Conservation (phyloP, 2,329 filamentous ascomycete genomes). For the Hymenoscyphus fraxineus region DNA sequence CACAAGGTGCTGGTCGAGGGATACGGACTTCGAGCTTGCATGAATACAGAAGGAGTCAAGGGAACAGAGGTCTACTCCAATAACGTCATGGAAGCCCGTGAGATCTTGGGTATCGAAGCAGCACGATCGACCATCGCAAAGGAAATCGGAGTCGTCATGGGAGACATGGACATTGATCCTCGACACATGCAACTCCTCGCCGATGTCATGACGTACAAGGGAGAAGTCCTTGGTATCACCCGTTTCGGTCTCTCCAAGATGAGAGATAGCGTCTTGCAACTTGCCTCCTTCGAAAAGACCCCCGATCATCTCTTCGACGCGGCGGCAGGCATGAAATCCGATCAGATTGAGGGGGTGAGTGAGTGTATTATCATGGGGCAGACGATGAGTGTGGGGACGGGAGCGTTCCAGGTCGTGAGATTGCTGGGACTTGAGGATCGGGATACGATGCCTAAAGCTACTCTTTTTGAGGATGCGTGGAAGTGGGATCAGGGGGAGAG, state of each 20-base stretch:
- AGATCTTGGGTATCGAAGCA: conserved; percentile 92
- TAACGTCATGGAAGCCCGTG: conserved; percentile 81
- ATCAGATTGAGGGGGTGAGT: conserved; percentile 86
- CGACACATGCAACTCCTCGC: conserved; percentile 96
- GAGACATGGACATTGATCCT: conserved; percentile 90
- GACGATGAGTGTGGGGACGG: conserved; percentile 86
- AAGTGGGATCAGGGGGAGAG: conserved; percentile 33
- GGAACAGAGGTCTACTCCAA: conserved; percentile 74
- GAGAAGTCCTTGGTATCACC: conserved; percentile 93
- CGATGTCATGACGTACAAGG: conserved; percentile 99
- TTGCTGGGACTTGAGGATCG: conserved; percentile 63
- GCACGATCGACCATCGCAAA: conserved; percentile 82
- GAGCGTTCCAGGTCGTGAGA: conserved; percentile 84
- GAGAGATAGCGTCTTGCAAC: conserved; percentile 87
- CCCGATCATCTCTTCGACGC: conserved; percentile 96
- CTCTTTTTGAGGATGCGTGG: conserved; percentile 70
- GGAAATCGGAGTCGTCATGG: conserved; percentile 89
- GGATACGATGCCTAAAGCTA: conserved; percentile 48
- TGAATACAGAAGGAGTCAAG: conserved; percentile 89
- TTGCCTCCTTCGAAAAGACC: conserved; percentile 97
- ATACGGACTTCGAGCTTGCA: conserved; percentile 83
- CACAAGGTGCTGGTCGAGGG: conserved; percentile 84
- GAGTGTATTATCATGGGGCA: conserved; percentile 99
- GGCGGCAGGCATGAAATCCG: conserved; percentile 84
- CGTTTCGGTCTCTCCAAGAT: conserved; percentile 95